phyloP scores from a whole-genome alignment of 2,329 filamentous ascomycete species.

The Basipetospora chlamydospora region DNA sequence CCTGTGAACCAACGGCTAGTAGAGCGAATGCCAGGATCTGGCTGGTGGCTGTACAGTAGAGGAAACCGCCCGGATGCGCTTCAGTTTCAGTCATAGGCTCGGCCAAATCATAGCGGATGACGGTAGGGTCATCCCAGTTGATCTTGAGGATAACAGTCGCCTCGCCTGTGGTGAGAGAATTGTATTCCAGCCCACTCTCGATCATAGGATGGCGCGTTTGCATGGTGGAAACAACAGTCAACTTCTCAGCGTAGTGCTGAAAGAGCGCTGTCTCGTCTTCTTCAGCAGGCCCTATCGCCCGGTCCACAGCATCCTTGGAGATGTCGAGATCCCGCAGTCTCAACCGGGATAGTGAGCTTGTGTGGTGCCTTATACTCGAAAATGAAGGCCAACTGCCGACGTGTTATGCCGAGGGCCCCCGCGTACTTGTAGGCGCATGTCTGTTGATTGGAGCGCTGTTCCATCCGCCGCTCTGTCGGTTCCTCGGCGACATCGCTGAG shows the following conservation, averaged over 20 bases:
- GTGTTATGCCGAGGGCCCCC: no score
- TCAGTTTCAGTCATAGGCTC: background rate
- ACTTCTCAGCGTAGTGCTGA: slow-evolving; percentile 19
- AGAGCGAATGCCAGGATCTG: background rate
- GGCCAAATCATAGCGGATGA: background rate
- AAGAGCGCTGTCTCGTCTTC: slow-evolving; percentile 16
- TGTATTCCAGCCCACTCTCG: slow-evolving; percentile 25
- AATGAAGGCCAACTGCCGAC: background rate
- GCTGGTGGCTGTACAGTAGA: background rate
- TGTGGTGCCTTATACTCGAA: background rate
- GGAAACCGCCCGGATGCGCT: background rate
- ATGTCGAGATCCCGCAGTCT: background rate
- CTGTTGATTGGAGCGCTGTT: no score
- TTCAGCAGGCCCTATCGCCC: slow-evolving; percentile 13
- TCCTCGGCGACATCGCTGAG: no score
- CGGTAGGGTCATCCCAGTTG: slow-evolving; percentile 9
- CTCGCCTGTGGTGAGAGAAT: slow-evolving; percentile 26
- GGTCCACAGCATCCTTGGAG: slow-evolving; percentile 7
- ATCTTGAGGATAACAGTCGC: slow-evolving; percentile 28
- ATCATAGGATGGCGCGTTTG: slow-evolving; percentile 37
- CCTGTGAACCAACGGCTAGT: background rate
- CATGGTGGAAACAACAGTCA: slow-evolving; percentile 26
- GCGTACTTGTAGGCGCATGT: no score
- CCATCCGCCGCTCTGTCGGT: no score
- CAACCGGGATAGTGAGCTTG: background rate